Conservation (phyloP, 805 yeast genomes). For the Kodamaea neixiangensis region DNA sequence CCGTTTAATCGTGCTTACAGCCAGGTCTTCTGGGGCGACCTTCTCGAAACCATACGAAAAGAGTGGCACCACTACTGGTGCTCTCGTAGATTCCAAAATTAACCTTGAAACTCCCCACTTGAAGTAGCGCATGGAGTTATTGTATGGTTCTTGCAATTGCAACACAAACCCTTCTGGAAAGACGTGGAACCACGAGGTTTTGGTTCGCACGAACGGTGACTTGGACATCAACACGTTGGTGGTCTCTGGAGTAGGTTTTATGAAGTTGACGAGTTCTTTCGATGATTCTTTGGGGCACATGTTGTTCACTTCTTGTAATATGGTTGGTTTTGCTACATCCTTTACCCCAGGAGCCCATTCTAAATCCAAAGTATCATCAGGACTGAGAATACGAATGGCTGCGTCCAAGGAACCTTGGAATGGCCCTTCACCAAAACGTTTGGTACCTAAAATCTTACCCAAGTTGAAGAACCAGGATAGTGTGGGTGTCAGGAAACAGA, state of each 20-base stretch:
- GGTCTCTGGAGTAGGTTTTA: conserved; percentile 31
- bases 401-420: conserved; percentile 91
- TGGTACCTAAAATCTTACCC: conserved; percentile 87
- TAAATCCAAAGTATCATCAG: conserved; percentile 65
- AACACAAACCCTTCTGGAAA: conserved; percentile 95
- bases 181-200: conserved; percentile 88
- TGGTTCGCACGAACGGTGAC: conserved; percentile 58
- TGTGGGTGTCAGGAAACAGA: conserved; percentile 67
- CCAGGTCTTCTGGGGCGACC: conserved; percentile 73
- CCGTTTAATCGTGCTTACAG: conserved; percentile 54
- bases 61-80: conserved; percentile 88
- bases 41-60: conserved; percentile 85
- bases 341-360: conserved; percentile 39
- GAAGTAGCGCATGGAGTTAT: conserved; percentile 89
- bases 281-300: conserved; percentile 4
- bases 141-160: conserved; percentile 76
- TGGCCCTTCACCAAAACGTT: conserved; percentile 89
- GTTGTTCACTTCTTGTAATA: conserved; percentile 41
- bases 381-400: conserved; percentile 73
- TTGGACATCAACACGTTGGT: conserved; percentile 28
- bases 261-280: conserved; percentile 19
- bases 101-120: conserved; percentile 93
- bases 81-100: conserved; percentile 75
- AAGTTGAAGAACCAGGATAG: conserved; percentile 69
- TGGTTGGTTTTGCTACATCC: conserved; percentile 31